A percentile compares a stretch with the other conserved stretches of the same genome.
Conservation (phyloP, 2,329 filamentous ascomycete genomes). For the Daldinia sp. region DNA sequence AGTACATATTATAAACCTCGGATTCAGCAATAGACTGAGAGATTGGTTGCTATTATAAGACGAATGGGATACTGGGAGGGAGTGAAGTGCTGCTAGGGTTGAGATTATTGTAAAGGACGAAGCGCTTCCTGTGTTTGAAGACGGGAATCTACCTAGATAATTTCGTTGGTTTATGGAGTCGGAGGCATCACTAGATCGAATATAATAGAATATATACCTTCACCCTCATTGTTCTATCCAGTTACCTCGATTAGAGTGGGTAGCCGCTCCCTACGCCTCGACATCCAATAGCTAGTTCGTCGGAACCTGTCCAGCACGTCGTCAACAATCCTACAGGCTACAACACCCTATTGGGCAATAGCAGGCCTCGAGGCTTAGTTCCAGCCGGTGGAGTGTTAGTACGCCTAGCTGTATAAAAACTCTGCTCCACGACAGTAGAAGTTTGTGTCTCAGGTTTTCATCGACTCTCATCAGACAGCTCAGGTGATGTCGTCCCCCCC, state of each 20-base stretch:
- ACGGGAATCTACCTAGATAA: background rate
- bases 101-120: background rate
- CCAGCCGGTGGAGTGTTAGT: background rate
- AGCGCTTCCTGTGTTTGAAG: background rate
- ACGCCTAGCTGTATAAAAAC: background rate
- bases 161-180: background rate
- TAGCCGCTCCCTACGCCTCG: background rate
- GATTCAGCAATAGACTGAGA: background rate
- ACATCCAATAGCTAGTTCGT: too few species aligned
- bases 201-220: background rate
- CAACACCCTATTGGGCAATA: conserved; percentile 18
- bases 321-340: background rate
- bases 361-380: conserved; percentile 8
- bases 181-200: background rate
- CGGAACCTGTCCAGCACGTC: background rate
- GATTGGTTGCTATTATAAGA: background rate
- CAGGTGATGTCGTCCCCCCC: too few species aligned
- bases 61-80: background rate
- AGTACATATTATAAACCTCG: background rate
- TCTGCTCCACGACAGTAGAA: background rate
- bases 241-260: background rate
- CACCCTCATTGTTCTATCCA: conserved; percentile 3
- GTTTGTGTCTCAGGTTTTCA: background rate
- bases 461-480: too few species aligned
- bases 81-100: too few species aligned